Evolutionary conservation across 371 early-diverging fungal species (phyloP), one percentile per base, ranked within the genome.

Genomic region (Haplosporangium sp.): DNA sequence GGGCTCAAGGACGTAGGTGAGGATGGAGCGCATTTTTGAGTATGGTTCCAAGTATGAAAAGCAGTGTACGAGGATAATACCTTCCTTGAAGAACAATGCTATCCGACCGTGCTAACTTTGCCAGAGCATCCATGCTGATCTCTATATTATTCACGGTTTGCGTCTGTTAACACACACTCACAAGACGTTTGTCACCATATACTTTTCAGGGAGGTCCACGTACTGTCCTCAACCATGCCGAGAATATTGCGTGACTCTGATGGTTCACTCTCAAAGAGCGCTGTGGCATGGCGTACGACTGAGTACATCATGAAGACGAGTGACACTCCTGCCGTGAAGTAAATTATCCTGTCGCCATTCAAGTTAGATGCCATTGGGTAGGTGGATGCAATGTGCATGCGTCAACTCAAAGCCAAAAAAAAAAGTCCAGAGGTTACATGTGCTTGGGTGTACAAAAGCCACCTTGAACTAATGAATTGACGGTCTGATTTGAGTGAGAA

Each of bases 71-170:
- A 43, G 10, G 48, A 48, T 55, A 52, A 41, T 69, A 92, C 93
- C 91, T 89, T 69, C 89, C 89, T 59, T 90, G 87, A n/a, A 91
- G 82, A n/a, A 84, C 86, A 21, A 87, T 84, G 81, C 90, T 87
- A 41, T 84, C 83, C 7, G 90, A 91, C 48, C 89, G 86, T 0
- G 86, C 87, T 43, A 93, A 73, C 56, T 89, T 86, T 0, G 86
- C 90, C 53, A 93, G 71, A 11, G 90, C 83, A 21, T 85, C 83
- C 29, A 87, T 70, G 51, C 82, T 80, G 48, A 89, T 87, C 53
- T 85, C 89, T 88, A 62, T 21, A n/a, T n/a, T n/a, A n/a, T n/a
- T n/a, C n/a, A n/a, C n/a, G n/a, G n/a, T n/a, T n/a, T n/a, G n/a
- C n/a, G n/a, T n/a, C n/a, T n/a, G n/a, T n/a, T n/a, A n/a, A n/a